Evolutionary conservation across 2,329 filamentous ascomycete species (phyloP), one percentile per base, ranked within the genome.

Genomic region (Colletotrichum sp.): DNA sequence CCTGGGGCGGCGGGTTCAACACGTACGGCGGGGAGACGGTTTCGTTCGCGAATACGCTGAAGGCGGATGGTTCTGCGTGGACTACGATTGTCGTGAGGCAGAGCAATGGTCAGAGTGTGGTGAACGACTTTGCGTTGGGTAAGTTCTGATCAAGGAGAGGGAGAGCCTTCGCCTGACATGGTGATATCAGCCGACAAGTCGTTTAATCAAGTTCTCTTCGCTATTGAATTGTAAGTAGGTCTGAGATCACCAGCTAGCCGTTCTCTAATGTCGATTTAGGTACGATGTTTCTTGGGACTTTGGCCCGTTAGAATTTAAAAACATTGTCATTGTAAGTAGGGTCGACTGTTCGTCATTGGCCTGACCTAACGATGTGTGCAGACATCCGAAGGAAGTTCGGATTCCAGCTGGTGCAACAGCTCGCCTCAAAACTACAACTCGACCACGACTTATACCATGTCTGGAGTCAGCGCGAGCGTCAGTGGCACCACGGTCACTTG

Each of bases 1-100:
- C 82, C 1, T 85, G 84, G 83, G 84, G 84, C 12, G 78, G 80
- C 65, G 84, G 83, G 12, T 86, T 86, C 78, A 84, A 84, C 77
- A 82, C 81, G 1, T 81, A 81, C 30, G 76, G 73, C 8, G 79
- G 79, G 26, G 83, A 84, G 66, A 82, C 79, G 49, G 79, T 85
- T 26, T 75, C 78, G 9, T 85, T 84, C 57, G 75, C 21, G 4
- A 59, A 59, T 63, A 62, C 74, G 16, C 73, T 82, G 4, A 55
- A 63, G 24, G 6, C 24, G 9, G 77, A 78, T 34, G 77, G 77
- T 21, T 78, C 78, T 15, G 34, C 36, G 9, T 28, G 24, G 55
- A 59, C 21, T 4, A 59, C 55, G 21, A 59, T 15, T 26, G 24
- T 28, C 0, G 16, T 28, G 26, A 59, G 55, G 9, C 55, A 59